Percentiles rank a stretch among this genome's conserved stretches.
Evolutionary conservation across 352 stramenopile genomes (phyloP).

Genomic region (Globisporangium camurandrum): DNA sequence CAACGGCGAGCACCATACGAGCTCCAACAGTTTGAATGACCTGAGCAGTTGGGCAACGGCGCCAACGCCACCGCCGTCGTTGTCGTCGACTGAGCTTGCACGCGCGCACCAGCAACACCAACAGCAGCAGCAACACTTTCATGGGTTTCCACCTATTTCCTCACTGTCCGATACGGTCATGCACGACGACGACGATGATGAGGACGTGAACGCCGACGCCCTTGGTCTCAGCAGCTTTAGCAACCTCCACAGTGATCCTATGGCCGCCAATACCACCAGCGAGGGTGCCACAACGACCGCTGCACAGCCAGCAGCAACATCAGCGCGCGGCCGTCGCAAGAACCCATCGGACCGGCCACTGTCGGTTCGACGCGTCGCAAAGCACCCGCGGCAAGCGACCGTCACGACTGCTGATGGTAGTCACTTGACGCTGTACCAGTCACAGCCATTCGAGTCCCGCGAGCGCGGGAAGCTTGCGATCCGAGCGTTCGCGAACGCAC

Average conservation of each 20-base stretch:
- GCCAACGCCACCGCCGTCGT: neutral
- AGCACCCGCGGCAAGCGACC: constrained; percentile 8
- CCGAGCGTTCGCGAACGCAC: constrained; percentile 35
- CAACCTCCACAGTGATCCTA: too few species aligned
- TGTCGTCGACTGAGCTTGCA: neutral
- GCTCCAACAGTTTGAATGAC: too few species aligned
- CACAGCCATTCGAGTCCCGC: constrained; percentile 29
- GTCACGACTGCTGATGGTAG: constrained; percentile 10
- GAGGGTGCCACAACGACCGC: neutral
- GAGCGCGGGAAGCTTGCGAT: constrained; percentile 34
- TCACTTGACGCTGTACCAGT: constrained; percentile 30
- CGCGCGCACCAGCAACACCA: neutral
- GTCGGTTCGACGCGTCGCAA: neutral
- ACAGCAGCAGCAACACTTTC: neutral
- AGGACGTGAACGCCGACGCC: neutral
- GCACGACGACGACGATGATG: neutral
- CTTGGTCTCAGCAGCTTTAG: neutral
- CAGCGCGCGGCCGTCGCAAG: neutral
- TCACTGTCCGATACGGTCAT: neutral
- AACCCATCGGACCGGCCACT: neutral
- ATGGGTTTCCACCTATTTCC: too few species aligned
- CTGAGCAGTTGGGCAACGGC: neutral
- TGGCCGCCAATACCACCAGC: neutral
- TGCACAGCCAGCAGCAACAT: neutral
- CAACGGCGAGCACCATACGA: neutral